phyloP scores from a whole-genome alignment of 176 grass and related monocot species.

The Zea luxurians region DNA sequence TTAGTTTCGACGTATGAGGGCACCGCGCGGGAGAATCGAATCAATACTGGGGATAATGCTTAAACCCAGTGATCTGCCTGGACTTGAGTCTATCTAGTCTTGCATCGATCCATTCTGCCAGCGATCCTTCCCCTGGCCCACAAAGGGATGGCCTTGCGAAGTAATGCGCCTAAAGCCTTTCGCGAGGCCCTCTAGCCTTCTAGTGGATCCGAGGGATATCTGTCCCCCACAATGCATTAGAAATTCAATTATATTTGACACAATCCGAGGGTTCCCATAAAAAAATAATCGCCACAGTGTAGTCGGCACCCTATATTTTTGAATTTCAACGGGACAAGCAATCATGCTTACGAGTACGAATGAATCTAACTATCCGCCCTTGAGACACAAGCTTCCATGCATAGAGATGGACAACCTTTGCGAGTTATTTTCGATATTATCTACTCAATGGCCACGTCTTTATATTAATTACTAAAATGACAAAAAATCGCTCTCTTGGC shows the following conservation, averaged over 20 bases:
- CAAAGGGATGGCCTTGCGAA: too few species aligned
- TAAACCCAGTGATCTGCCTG: too few species aligned
- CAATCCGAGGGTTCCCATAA: neutral
- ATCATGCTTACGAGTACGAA: slow-evolving; percentile 4
- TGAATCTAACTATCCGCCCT: neutral
- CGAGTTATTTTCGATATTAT: neutral
- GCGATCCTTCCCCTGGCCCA: too few species aligned
- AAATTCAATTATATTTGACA: neutral
- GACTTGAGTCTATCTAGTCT: too few species aligned
- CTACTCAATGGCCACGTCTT: neutral
- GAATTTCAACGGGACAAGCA: neutral
- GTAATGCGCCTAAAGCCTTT: too few species aligned
- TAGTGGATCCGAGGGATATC: too few species aligned
- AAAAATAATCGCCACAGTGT: neutral
- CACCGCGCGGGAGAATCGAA: too few species aligned
- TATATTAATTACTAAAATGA: neutral
- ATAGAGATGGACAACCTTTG: neutral
- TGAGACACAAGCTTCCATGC: neutral
- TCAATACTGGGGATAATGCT: too few species aligned
- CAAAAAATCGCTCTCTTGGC: neutral
- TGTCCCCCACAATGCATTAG: too few species aligned
- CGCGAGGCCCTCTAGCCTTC: too few species aligned
- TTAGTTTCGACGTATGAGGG: too few species aligned
- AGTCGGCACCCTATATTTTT: neutral
- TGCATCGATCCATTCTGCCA: too few species aligned